phyloP scores from a whole-genome alignment of 2,329 filamentous ascomycete species.

The Cercospora brassicicola region DNA sequence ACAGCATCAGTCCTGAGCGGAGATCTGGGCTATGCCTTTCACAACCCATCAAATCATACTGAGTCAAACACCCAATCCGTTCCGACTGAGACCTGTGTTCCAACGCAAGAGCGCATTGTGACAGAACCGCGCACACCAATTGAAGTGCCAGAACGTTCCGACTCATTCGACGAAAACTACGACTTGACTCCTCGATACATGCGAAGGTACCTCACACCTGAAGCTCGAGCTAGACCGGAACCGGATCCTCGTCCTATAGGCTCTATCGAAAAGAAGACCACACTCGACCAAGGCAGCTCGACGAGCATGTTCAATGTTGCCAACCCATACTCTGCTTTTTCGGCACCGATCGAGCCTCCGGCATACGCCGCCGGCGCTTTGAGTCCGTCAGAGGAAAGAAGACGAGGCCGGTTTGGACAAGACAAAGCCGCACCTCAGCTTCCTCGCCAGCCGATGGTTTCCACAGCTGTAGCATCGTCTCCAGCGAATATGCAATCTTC shows the following conservation, averaged over 20 bases:
- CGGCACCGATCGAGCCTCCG: not conserved
- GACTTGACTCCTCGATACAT: not conserved
- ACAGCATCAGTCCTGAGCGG: not conserved
- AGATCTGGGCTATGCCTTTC: not conserved
- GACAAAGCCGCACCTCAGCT: not conserved
- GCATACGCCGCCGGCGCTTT: not conserved
- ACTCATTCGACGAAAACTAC: not conserved
- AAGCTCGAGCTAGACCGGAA: not conserved
- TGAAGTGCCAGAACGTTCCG: not conserved
- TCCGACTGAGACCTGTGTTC: not conserved
- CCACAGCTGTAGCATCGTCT: not conserved
- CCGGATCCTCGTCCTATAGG: not conserved
- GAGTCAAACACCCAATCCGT: not conserved
- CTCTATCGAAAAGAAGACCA: not conserved
- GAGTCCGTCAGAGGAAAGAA: not conserved
- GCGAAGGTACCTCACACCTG: not conserved
- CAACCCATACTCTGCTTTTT: not conserved
- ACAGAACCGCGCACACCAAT: not conserved
- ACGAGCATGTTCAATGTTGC: not conserved
- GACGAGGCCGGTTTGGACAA: not conserved
- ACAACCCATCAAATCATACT: not conserved
- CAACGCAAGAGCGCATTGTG: not conserved
- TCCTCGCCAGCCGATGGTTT: not conserved
- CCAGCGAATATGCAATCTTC: not conserved
- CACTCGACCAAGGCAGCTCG: not conserved